Conservation (phyloP, 768 basidiomycete species). For the Tricholoma terreum region DNA sequence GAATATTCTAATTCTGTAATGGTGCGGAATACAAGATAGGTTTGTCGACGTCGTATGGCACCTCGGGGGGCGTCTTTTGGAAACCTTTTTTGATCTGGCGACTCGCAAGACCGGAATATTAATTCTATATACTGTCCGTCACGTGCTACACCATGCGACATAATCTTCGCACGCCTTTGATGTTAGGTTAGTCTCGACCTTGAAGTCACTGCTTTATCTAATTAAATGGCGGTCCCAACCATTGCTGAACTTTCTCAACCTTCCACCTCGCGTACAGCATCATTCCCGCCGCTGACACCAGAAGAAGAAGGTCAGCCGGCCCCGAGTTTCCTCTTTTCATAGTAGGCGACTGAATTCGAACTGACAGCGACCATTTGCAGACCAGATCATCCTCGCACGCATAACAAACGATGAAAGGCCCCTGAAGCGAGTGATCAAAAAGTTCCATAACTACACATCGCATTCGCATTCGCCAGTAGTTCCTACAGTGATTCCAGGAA, state of each 20-base stretch:
- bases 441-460: constrained; percentile 71
- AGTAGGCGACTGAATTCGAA: constrained; percentile 11
- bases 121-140: no score
- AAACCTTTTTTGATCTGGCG: no score
- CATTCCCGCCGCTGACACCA: constrained; percentile 45
- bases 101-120: no score
- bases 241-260: constrained; percentile 10
- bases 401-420: constrained; percentile 82
- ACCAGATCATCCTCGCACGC: constrained; percentile 75
- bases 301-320: constrained; percentile 59
- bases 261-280: constrained; percentile 22
- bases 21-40: no score
- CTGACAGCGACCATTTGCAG: constrained; percentile 41
- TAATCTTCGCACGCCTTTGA: neutral
- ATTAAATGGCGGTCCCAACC: constrained; percentile 9
- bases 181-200: no score
- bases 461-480: constrained; percentile 49
- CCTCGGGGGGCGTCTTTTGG: no score
- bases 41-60: no score
- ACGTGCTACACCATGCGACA: no score
- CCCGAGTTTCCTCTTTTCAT: neutral
- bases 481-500: constrained; percentile 23
- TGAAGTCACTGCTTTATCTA: neutral
- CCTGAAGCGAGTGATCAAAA: constrained; percentile 74
- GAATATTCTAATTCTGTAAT: no score